Evolutionary conservation across 306 rosid species (phyloP).

Genomic region (Cajanus cajan): DNA sequence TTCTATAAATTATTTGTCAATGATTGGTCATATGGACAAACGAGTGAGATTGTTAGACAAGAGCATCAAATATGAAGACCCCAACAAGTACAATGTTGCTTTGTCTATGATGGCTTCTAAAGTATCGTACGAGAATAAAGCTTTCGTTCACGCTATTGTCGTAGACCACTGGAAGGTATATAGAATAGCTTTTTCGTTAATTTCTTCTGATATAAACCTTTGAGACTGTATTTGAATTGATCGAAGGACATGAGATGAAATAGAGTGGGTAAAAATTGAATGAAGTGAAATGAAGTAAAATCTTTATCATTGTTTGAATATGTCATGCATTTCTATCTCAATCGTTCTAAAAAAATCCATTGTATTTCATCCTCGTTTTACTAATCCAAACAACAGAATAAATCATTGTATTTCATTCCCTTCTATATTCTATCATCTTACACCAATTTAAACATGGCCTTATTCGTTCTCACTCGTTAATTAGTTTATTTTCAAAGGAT

Average conservation of each 20-base stretch:
- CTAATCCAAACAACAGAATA: neutral
- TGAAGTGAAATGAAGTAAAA: neutral
- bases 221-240: neutral
- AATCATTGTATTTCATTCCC: neutral
- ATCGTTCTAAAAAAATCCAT: neutral
- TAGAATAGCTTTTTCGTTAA: neutral
- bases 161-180: slow-evolving; percentile 48
- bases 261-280: neutral
- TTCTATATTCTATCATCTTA: neutral
- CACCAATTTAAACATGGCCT: neutral
- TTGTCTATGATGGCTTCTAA: slow-evolving; percentile 61
- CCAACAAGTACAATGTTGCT: slow-evolving; percentile 27
- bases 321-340: neutral
- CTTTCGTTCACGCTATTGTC: slow-evolving; percentile 31
- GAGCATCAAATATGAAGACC: slow-evolving; percentile 34
- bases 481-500: neutral
- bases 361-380: neutral
- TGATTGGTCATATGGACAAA: slow-evolving; percentile 38
- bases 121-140: slow-evolving; percentile 47
- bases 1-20: slow-evolving; percentile 40
- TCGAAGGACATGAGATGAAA: neutral
- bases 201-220: neutral
- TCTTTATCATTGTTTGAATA: neutral
- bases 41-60: slow-evolving; percentile 40
- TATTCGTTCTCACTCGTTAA: neutral